Conservation (phyloP, 177 flowering plant species). For the Telopea speciosissima region DNA sequence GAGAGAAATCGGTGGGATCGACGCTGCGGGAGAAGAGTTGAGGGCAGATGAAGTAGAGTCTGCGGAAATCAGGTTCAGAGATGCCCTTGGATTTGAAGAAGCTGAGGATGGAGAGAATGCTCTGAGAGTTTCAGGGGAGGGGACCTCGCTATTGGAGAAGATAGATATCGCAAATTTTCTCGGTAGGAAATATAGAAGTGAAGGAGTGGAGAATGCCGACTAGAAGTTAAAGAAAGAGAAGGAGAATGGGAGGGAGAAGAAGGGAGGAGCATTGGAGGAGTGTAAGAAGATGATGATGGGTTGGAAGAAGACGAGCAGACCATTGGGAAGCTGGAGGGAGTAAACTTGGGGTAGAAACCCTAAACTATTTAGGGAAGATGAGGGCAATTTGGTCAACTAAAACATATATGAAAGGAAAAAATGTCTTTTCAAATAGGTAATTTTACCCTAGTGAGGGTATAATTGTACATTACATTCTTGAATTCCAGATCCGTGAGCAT, state of each 20-base stretch:
- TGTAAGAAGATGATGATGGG: no score
- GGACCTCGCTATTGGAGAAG: constrained; percentile 24
- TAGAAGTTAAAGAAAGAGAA: neutral
- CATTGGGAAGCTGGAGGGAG: neutral
- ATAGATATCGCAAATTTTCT: constrained; percentile 34
- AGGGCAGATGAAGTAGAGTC: constrained; percentile 45
- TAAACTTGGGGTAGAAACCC: no score
- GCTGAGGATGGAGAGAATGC: constrained; percentile 33
- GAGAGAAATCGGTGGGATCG: constrained; percentile 33
- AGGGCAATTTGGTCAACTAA: no score
- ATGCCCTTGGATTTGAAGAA: constrained; percentile 58
- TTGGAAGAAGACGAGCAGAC: neutral
- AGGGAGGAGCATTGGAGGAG: no score
- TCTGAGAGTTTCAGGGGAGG: constrained; percentile 30
- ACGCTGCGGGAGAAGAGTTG: constrained; percentile 35
- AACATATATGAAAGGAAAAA: no score
- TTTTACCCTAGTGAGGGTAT: no score
- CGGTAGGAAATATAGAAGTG: neutral
- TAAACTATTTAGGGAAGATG: no score
- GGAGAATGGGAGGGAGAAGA: no score
- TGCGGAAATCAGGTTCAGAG: constrained; percentile 37
- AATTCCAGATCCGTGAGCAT: no score
- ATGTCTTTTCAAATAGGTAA: no score
- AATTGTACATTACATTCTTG: no score
- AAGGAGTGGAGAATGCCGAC: neutral